Percentiles rank a stretch among this genome's conserved stretches.
These are phyloP conservation scores for Taphrina deformans DNA, from an alignment of 1,139 yeast genomes.

Conservation along the genomic window DNA sequence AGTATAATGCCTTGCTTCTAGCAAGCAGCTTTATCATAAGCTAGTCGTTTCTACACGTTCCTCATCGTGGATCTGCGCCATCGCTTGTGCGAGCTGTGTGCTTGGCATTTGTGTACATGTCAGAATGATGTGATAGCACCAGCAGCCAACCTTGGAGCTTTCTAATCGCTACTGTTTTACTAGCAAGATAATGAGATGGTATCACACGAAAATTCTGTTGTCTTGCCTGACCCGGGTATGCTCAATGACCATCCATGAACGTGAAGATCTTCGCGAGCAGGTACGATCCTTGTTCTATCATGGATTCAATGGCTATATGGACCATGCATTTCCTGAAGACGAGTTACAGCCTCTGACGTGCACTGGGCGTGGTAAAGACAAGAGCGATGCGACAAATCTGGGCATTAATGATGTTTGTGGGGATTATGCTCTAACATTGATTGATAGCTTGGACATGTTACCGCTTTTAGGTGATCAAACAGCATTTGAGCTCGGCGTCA, in stretches of 20 bases:
- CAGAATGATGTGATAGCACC: background rate
- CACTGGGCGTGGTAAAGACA: constrained; percentile 65
- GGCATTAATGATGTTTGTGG: constrained; percentile 83
- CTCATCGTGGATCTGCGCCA: background rate
- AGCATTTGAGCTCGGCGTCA: constrained; percentile 55
- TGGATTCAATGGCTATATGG: constrained; percentile 74
- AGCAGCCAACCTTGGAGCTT: too few species aligned
- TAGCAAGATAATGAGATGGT: background rate
- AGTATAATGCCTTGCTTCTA: too few species aligned
- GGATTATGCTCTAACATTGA: constrained; percentile 70
- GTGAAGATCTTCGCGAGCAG: background rate
- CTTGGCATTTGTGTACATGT: background rate
- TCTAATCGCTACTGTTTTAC: too few species aligned
- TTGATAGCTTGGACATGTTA: constrained; percentile 78
- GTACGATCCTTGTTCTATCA: constrained; percentile 55
- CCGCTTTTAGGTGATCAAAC: constrained; percentile 63
- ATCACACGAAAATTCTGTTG: background rate
- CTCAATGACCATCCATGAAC: background rate
- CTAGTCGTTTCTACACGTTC: too few species aligned
- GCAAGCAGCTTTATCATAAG: too few species aligned
- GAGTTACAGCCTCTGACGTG: constrained; percentile 75
- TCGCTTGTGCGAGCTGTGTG: background rate
- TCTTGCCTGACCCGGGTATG: background rate
- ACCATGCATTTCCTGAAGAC: constrained; percentile 75
- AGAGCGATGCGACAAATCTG: constrained; percentile 54